Percentiles rank a stretch among this genome's conserved stretches.
These are phyloP conservation scores for Magnolia officinalis DNA, from an alignment of 164 flowering plant species.

Conservation along the genomic window DNA sequence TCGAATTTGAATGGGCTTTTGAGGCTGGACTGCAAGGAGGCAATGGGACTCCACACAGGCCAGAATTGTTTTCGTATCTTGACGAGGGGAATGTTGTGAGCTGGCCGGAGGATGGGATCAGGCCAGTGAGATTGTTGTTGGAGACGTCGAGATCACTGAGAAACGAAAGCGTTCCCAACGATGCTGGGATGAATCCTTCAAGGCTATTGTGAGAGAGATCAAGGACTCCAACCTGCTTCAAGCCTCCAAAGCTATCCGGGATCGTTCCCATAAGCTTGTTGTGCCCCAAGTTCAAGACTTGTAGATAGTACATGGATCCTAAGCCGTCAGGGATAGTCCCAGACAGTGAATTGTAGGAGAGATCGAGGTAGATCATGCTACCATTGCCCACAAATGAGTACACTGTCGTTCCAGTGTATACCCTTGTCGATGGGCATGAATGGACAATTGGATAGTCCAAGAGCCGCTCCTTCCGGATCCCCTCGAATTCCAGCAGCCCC, in stretches of 20 bases:
- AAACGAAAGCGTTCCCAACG: constrained; percentile 60
- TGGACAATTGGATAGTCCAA: constrained; percentile 49
- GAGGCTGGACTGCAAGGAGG: constrained; percentile 46
- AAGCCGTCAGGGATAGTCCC: constrained; percentile 57
- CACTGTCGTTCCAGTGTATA: constrained; percentile 62
- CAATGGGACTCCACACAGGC: constrained; percentile 80
- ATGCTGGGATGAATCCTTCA: constrained; percentile 58
- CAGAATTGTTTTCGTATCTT: constrained; percentile 78
- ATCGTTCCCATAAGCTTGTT: constrained; percentile 58
- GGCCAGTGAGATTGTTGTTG: constrained; percentile 75
- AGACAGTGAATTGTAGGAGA: constrained; percentile 69
- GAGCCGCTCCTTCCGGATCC: constrained; percentile 55
- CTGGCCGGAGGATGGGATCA: constrained; percentile 76
- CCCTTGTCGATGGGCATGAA: constrained; percentile 64
- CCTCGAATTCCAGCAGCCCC: constrained; percentile 74
- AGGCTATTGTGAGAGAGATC: constrained; percentile 79
- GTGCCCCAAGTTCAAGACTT: constrained; percentile 76
- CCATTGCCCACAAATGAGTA: constrained; percentile 52
- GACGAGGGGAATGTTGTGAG: constrained; percentile 72
- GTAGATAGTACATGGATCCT: constrained; percentile 61
- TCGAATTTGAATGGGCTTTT: constrained; percentile 18
- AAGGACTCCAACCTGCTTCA: constrained; percentile 53
- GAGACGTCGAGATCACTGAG: constrained; percentile 82
- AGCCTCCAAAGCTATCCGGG: constrained; percentile 58
- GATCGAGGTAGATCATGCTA: constrained; percentile 80